Evolutionary conservation across 257 asterid genomes (phyloP), one percentile per base, ranked within the genome.

Genomic region (Scutellaria barbata): DNA sequence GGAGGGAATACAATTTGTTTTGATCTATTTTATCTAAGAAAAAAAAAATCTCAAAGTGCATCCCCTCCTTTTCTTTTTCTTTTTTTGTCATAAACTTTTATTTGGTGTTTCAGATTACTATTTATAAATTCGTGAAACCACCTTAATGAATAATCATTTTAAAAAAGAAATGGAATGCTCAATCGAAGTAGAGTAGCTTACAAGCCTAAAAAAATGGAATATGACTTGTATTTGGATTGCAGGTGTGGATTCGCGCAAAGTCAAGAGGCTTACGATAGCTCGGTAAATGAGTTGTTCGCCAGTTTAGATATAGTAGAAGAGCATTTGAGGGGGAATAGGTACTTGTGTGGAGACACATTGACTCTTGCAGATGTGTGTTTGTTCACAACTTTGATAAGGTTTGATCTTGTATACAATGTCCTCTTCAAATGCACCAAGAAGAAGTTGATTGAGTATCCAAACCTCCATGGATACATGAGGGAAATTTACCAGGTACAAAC

Each of bases 191-290:
- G n/a, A n/a, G n/a, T n/a, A 30, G 35, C 35, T 30, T 5, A 30
- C 4, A 30, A 30, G 35, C 35, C 3, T 30, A 4, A 30, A 30
- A 41, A 43, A 43, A 8, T 43, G 4, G 10, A 3, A 43, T 8
- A 1, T 8, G 12, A 8, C 4, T 43, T 10, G 48, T 2, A 2
- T 0, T 10, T 9, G 35, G 35, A 8, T 43, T 7, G 4, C 65
- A 91, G 99, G 84, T 94, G 99, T 54, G 99, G 99, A 56, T 95
- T 95, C 76, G 99, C 99, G 3, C 96, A 95, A 76, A 92, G 90
- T 74, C 99, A 95, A 71, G 97, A 84, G 73, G 98, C 98, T 0
- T 95, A 95, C 52, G 89, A 95, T 33, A 56, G 5, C 0, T 92
- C 98, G 0, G 96, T 83, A 9, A 81, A 73, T 0, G 93, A 85